Evolutionary conservation across 768 basidiomycete genomes (phyloP), one percentile per base, ranked within the genome.

Genomic region (Lanmaoa rubissima): DNA sequence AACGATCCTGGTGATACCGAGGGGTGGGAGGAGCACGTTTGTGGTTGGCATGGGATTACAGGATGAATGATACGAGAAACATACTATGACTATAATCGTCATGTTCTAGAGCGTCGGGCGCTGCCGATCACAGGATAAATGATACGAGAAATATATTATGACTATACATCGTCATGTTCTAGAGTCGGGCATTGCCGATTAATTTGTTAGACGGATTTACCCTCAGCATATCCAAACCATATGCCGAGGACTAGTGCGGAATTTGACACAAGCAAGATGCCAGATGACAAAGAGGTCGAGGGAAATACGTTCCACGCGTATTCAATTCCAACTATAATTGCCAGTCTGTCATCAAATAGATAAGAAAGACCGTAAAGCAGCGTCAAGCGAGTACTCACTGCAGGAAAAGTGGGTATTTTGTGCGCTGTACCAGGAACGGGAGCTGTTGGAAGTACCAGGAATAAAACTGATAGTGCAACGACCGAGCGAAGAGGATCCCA

Each of bases 381-480:
- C 28, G 32, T 44, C 14, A 35, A 45, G 31, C 31, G 59, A 40
- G 57, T 45, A 73, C 82, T 58, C 65, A 90, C 92, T 84, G 89
- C 38, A 88, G 17, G 28, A 74, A 31, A 14, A 81, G 47, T 16
- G 88, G 88, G 69, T 83, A 90, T 51, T 73, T 78, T 5, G 89
- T 87, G 67, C 84, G 84, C 81, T 86, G 94, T 4, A 83, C 76
- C 31, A 98, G 72, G 67, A 95, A 87, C 1, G 96, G 93, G 35
- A 96, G 70, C 64, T 95, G 92, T 54, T 91, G 88, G 11, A 88
- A 92, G 69, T 98, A 98, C 97, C 97, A 99, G 6, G 91, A 87
- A 71, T 97, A 97, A 73, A 99, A 99, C 63, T 99, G 97, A 69
- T 98, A 98, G 69, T 99, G 97, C 43, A 99, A 75, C 11, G 96